A percentile compares a stretch with the other conserved stretches of the same genome.
Conservation (phyloP, 768 basidiomycete species). For the Lenzites betulinus region DNA sequence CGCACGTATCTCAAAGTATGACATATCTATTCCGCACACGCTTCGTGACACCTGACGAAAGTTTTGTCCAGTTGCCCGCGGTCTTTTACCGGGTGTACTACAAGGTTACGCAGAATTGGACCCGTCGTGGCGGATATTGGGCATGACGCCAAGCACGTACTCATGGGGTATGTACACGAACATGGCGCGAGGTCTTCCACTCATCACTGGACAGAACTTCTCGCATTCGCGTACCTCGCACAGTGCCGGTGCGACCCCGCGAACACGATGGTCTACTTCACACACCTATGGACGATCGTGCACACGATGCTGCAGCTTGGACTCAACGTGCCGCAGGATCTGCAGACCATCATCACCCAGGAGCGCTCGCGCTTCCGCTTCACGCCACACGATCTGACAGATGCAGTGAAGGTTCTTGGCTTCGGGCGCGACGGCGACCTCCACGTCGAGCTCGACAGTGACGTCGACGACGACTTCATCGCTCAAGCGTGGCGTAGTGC, state of each 20-base stretch:
- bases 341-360: slow-evolving; percentile 59
- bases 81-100: slow-evolving; percentile 46
- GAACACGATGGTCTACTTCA: slow-evolving; percentile 64
- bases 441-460: slow-evolving; percentile 67
- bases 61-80: slow-evolving; percentile 51
- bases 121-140: slow-evolving; percentile 50
- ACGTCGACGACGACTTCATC: slow-evolving; percentile 70
- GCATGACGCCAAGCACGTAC: slow-evolving; percentile 67
- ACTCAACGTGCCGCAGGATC: slow-evolving; percentile 44
- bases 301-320: slow-evolving; percentile 50
- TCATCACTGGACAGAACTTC: slow-evolving; percentile 50
- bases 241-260: slow-evolving; percentile 81
- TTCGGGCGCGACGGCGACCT: slow-evolving; percentile 64
- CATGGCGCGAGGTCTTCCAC: background rate
- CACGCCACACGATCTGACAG: slow-evolving; percentile 53
- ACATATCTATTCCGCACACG: background rate
- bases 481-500: slow-evolving; percentile 67
- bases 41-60: background rate
- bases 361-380: slow-evolving; percentile 70
- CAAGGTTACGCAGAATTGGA: slow-evolving; percentile 42
- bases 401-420: slow-evolving; percentile 56
- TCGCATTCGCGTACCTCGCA: slow-evolving; percentile 77
- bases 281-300: slow-evolving; percentile 54
- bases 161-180: slow-evolving; percentile 52
- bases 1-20: slow-evolving; percentile 76